These are phyloP conservation scores for Vaccinium vitisidaea DNA, from an alignment of 148 eudicot genomes.

Conservation along the genomic window DNA sequence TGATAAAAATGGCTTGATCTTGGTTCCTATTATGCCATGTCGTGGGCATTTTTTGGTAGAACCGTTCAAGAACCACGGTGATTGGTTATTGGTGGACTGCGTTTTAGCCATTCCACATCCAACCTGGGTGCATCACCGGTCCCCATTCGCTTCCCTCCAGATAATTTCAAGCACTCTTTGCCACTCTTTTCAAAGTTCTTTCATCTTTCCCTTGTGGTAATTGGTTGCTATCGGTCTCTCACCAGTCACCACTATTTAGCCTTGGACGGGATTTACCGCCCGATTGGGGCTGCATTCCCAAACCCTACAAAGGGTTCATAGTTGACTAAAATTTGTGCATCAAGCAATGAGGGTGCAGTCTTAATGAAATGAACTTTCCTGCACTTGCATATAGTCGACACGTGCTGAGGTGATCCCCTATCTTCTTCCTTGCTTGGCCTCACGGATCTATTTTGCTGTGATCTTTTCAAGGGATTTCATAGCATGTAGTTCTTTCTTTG, in stretches of 20 bases:
- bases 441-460: not conserved
- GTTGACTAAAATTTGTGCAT: not conserved
- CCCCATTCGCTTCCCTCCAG: too few relatives aligned
- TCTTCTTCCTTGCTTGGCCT: not conserved
- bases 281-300: too few relatives aligned
- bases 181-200: too few relatives aligned
- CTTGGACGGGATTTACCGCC: too few relatives aligned
- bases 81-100: not conserved
- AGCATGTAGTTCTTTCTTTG: not conserved
- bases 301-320: not conserved
- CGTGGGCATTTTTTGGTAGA: not conserved
- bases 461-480: not conserved
- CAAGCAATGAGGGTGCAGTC: not conserved
- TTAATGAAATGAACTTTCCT: conserved; percentile 4
- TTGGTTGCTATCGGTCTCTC: too few relatives aligned
- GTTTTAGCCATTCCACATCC: too few relatives aligned
- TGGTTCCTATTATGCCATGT: not conserved
- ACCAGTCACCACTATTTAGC: too few relatives aligned
- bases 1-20: not conserved
- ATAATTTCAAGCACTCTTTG: too few relatives aligned
- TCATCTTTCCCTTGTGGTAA: too few relatives aligned
- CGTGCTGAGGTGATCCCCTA: not conserved
- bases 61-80: not conserved
- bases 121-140: too few relatives aligned
- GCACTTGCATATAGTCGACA: not conserved